phyloP scores from a whole-genome alignment of 352 stramenopile species.

The Globisporangium paroecandrum region DNA sequence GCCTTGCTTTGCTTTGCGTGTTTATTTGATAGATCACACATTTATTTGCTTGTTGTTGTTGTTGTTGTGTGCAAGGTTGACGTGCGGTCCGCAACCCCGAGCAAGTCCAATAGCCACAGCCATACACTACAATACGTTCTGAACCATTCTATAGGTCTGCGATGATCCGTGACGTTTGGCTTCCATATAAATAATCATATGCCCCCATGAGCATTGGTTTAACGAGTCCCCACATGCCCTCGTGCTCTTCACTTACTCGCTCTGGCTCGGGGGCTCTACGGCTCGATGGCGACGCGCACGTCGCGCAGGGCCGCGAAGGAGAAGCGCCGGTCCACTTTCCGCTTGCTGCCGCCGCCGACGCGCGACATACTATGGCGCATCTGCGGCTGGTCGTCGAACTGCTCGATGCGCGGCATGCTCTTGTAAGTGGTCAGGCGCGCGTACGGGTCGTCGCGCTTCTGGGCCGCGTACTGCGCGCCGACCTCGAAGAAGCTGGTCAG shows the following conservation, averaged over 20 bases:
- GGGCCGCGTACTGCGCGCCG: constrained; percentile 15
- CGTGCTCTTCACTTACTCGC: background rate
- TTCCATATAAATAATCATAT: background rate
- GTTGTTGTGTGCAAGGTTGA: background rate
- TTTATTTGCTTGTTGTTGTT: background rate
- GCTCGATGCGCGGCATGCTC: constrained; percentile 33
- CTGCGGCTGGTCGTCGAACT: constrained; percentile 5
- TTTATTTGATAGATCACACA: background rate
- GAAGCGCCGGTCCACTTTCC: constrained; percentile 29
- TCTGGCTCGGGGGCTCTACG: constrained; percentile 9
- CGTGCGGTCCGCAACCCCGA: background rate
- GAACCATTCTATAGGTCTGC: background rate
- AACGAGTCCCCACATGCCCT: background rate
- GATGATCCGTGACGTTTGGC: background rate
- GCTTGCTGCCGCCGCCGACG: constrained; percentile 15
- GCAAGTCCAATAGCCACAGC: background rate
- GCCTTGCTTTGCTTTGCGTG: background rate
- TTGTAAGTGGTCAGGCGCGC: constrained; percentile 22
- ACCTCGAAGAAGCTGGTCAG: constrained; percentile 57
- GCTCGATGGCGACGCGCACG: constrained; percentile 20
- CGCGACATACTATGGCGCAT: constrained; percentile 7
- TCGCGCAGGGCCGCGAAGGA: constrained; percentile 30
- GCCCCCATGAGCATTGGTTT: too few relatives aligned
- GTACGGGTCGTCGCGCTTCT: constrained; percentile 19
- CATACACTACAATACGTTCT: background rate